These are phyloP conservation scores for Hippophae tibetana DNA, from an alignment of 306 rosid genomes.

Conservation along the genomic window DNA sequence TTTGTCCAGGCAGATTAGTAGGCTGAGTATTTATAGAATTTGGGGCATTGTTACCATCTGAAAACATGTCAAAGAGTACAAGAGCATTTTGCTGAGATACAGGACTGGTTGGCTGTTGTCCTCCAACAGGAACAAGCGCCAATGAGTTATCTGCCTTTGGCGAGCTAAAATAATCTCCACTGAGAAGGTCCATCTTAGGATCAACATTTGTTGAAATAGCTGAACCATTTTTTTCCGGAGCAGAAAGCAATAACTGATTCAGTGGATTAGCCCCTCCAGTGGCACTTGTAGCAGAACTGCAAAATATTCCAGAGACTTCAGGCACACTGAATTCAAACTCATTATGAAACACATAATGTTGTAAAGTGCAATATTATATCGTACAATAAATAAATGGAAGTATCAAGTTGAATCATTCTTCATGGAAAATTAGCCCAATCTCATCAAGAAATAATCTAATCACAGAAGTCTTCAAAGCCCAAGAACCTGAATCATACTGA, in stretches of 20 bases:
- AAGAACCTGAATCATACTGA: no score
- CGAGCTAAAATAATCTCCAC: constrained; percentile 84
- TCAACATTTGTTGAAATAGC: constrained; percentile 32
- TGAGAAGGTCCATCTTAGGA: constrained; percentile 83
- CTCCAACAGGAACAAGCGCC: constrained; percentile 85
- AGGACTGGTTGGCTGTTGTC: constrained; percentile 51
- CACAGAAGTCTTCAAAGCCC: no score
- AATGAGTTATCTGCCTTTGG: constrained; percentile 69
- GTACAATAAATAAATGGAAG: no score
- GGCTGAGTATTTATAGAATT: constrained; percentile 40
- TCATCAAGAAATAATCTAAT: no score
- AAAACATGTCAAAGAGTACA: constrained; percentile 73
- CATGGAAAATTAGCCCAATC: no score
- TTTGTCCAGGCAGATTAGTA: constrained; percentile 34
- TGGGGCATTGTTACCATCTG: constrained; percentile 39
- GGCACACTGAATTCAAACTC: constrained; percentile 14
- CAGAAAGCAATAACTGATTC: constrained; percentile 73
- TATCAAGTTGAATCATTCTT: no score
- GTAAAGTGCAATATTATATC: no score
- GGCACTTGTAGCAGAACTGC: constrained; percentile 53
- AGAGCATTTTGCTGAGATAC: constrained; percentile 70
- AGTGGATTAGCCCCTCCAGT: constrained; percentile 56
- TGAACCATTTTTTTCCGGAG: constrained; percentile 46
- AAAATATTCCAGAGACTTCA: constrained; percentile 10
- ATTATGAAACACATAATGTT: neutral